Evolutionary conservation across 2,329 filamentous ascomycete species (phyloP).

Genomic region (Penicillium aurantiogriseum): DNA sequence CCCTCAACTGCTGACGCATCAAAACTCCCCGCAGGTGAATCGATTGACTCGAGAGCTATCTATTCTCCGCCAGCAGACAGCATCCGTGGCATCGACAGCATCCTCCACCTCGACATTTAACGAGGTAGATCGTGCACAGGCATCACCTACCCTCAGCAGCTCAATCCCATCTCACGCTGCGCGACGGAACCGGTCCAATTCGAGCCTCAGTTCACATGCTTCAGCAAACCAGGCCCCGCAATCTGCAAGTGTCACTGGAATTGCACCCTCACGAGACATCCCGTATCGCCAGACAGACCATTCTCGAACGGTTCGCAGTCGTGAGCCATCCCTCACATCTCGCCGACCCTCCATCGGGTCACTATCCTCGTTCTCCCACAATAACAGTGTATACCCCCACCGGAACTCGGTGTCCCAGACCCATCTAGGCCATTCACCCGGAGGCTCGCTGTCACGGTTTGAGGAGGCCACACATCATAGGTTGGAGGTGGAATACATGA

Average conservation of each 20-base stretch:
- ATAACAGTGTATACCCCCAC: conserved; percentile 29
- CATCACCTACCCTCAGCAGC: conserved; percentile 44
- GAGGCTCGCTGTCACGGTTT: conserved; percentile 35
- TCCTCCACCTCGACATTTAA: conserved; percentile 56
- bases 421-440: conserved; percentile 30
- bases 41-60: conserved; percentile 86
- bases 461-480: conserved; percentile 45
- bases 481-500: conserved; percentile 45
- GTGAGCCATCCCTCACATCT: conserved; percentile 44
- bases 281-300: conserved; percentile 30
- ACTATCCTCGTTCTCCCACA: conserved; percentile 29
- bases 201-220: conserved; percentile 51
- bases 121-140: conserved; percentile 48
- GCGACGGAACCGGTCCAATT: conserved; percentile 57
- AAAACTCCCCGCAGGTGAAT: conserved; percentile 66
- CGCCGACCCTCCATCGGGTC: conserved; percentile 36
- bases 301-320: conserved; percentile 35
- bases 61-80: conserved; percentile 69
- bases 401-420: conserved; percentile 31
- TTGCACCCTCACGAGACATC: conserved; percentile 46
- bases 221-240: conserved; percentile 36
- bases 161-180: conserved; percentile 54
- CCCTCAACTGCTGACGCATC: not conserved
- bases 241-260: conserved; percentile 41
- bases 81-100: conserved; percentile 60